Percentiles rank a stretch among this genome's conserved stretches.
These are phyloP conservation scores for Sporothrix protearum DNA, from an alignment of 2,329 filamentous ascomycete genomes.

Conservation along the genomic window DNA sequence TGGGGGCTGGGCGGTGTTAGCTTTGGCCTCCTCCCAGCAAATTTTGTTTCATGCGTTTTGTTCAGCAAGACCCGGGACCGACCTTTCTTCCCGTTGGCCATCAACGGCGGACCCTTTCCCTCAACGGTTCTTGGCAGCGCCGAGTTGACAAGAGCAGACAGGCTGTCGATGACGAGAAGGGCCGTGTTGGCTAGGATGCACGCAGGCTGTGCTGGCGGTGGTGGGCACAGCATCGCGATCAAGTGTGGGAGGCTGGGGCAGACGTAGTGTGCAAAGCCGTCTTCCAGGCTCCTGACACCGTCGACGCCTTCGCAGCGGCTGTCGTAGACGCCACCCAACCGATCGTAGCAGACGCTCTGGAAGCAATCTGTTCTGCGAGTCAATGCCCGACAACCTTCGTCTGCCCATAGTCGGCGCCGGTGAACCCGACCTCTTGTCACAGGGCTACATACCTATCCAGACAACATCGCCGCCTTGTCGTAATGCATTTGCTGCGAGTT, in stretches of 20 bases:
- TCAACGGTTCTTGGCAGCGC: slow-evolving; percentile 62
- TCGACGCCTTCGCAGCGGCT: slow-evolving; percentile 22
- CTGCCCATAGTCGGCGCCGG: too few species aligned
- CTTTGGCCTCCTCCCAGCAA: too few species aligned
- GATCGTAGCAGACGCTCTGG: slow-evolving; percentile 41
- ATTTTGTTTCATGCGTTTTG: too few species aligned
- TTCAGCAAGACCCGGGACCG: not conserved
- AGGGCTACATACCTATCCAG: slow-evolving; percentile 69
- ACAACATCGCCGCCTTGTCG: slow-evolving; percentile 60
- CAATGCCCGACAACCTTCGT: not conserved
- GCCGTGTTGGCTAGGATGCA: slow-evolving; percentile 62
- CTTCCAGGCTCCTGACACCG: slow-evolving; percentile 31
- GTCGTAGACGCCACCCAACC: slow-evolving; percentile 34
- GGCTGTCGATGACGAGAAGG: slow-evolving; percentile 72
- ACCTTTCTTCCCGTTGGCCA: slow-evolving; percentile 27
- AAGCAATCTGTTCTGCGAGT: slow-evolving; percentile 44
- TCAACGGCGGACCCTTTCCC: slow-evolving; percentile 18
- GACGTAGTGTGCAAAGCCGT: slow-evolving; percentile 46
- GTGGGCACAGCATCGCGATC: slow-evolving; percentile 68
- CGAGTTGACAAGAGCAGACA: slow-evolving; percentile 72
- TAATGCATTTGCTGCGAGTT: slow-evolving; percentile 63
- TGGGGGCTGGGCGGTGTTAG: slow-evolving; percentile 17
- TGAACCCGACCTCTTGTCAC: too few species aligned
- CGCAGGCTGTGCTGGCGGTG: slow-evolving; percentile 57
- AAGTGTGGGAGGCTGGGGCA: slow-evolving; percentile 65